phyloP scores from a whole-genome alignment of 495 filamentous ascomycete genomes.

The Sporormia fimetaria region DNA sequence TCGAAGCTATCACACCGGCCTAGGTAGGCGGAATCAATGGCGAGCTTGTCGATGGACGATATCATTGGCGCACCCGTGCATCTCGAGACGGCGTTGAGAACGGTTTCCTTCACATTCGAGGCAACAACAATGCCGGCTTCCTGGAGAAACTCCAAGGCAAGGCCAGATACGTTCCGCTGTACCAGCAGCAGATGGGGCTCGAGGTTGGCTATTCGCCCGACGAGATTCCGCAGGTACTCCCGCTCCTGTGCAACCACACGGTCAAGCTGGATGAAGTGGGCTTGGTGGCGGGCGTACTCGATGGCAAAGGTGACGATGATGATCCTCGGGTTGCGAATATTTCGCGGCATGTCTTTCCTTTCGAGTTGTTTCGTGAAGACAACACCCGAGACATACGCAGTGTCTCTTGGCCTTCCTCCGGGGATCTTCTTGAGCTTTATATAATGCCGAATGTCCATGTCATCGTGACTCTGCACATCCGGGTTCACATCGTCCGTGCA shows the following conservation, averaged over 20 bases:
- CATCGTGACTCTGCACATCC: slow-evolving; percentile 75
- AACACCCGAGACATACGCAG: slow-evolving; percentile 85
- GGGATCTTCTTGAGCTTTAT: slow-evolving; percentile 95
- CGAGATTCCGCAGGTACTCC: slow-evolving; percentile 85
- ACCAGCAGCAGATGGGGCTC: slow-evolving; percentile 77
- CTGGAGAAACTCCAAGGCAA: slow-evolving; percentile 77
- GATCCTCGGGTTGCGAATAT: slow-evolving; percentile 71
- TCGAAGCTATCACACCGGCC: slow-evolving; percentile 81
- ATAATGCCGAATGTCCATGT: slow-evolving; percentile 97
- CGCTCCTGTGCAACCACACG: slow-evolving; percentile 95
- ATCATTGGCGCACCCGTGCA: slow-evolving; percentile 86
- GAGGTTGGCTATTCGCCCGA: slow-evolving; percentile 80
- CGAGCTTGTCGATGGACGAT: slow-evolving; percentile 89
- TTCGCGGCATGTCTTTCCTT: slow-evolving; percentile 87
- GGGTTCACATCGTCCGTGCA: slow-evolving; percentile 93
- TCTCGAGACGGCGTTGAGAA: slow-evolving; percentile 86
- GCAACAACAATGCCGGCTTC: slow-evolving; percentile 82
- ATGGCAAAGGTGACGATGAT: slow-evolving; percentile 90
- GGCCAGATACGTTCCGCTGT: slow-evolving; percentile 78
- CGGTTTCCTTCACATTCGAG: slow-evolving; percentile 91
- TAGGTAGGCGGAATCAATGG: slow-evolving; percentile 63
- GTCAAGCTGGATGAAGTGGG: slow-evolving; percentile 96
- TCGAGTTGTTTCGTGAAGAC: slow-evolving; percentile 97
- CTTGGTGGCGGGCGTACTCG: slow-evolving; percentile 88
- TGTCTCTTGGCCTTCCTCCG: slow-evolving; percentile 80